These are phyloP conservation scores for Chaetomium sp. DNA, from an alignment of 2,329 filamentous ascomycete genomes.

Conservation along the genomic window DNA sequence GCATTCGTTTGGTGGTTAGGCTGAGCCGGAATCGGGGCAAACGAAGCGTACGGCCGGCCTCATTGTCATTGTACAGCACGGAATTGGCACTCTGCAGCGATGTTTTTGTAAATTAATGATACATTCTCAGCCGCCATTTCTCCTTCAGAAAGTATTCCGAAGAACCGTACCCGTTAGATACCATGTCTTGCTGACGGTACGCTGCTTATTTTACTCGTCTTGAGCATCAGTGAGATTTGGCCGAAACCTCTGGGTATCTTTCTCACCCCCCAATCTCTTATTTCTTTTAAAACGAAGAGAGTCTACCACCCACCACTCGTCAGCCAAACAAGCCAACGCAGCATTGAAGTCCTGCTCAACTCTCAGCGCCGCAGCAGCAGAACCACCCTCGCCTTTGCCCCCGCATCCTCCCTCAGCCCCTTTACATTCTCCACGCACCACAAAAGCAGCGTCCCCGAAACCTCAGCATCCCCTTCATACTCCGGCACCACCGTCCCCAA, in stretches of 20 bases:
- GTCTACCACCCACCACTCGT: not conserved
- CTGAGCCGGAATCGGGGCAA: not conserved
- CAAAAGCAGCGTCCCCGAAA: not conserved
- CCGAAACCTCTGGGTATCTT: not conserved
- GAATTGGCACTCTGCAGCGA: constrained; percentile 14
- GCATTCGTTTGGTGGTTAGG: not conserved
- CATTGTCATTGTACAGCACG: constrained; percentile 10
- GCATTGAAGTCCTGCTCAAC: not conserved
- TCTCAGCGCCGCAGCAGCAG: not conserved
- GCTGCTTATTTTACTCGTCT: not conserved
- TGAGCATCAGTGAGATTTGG: not conserved
- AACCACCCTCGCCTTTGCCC: not conserved
- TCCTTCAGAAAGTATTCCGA: not conserved
- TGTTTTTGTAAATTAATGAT: constrained; percentile 17
- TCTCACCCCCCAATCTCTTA: not conserved
- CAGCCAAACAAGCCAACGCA: not conserved
- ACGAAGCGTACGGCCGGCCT: not conserved
- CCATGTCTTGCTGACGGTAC: too few relatives aligned
- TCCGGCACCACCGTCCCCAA: not conserved
- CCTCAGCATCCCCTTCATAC: not conserved
- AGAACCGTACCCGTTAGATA: not conserved
- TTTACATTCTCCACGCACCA: not conserved
- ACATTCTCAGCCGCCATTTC: not conserved
- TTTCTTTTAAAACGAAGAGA: not conserved
- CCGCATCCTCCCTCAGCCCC: not conserved